Conservation (phyloP, 352 stramenopile genomes). For the Phytophthora gonapodyides region DNA sequence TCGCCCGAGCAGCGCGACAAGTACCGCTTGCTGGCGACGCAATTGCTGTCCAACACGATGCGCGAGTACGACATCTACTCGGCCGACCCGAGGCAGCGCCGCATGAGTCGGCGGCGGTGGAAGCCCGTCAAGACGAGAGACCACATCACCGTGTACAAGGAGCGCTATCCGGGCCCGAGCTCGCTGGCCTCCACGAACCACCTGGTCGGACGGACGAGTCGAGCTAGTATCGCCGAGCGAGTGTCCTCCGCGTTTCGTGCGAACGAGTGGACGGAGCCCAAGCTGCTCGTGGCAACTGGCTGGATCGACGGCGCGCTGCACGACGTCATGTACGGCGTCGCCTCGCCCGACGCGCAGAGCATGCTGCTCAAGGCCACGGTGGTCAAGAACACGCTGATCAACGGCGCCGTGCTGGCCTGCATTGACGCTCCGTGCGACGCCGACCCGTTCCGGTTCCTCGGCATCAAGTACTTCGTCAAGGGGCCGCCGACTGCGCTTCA, state of each 20-base stretch:
- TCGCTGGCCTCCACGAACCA: slow-evolving; percentile 15
- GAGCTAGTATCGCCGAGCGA: slow-evolving; percentile 42
- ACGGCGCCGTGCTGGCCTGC: slow-evolving; percentile 38
- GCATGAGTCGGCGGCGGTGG: slow-evolving; percentile 39
- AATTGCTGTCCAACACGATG: slow-evolving; percentile 35
- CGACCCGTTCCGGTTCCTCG: slow-evolving; percentile 43
- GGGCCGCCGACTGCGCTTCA: slow-evolving; percentile 26
- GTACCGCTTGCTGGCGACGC: slow-evolving; percentile 30
- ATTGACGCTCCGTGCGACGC: slow-evolving; percentile 31
- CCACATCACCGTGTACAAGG: slow-evolving; percentile 44
- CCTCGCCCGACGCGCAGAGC: slow-evolving; percentile 43
- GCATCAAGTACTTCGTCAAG: slow-evolving; percentile 44
- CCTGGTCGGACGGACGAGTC: slow-evolving; percentile 24
- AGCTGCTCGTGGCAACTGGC: slow-evolving; percentile 43
- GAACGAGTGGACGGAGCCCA: slow-evolving; percentile 43
- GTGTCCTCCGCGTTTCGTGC: slow-evolving; percentile 28
- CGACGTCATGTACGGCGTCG: slow-evolving; percentile 73
- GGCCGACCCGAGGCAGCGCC: slow-evolving; percentile 32
- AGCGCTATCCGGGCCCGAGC: slow-evolving; percentile 32
- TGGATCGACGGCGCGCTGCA: slow-evolving; percentile 50
- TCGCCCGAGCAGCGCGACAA: slow-evolving; percentile 27
- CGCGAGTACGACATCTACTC: slow-evolving; percentile 42
- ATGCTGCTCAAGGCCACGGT: slow-evolving; percentile 56
- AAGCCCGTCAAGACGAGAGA: slow-evolving; percentile 35
- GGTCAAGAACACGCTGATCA: slow-evolving; percentile 35